These are phyloP conservation scores for Hypoxylon rubiginosum DNA, from an alignment of 2,329 filamentous ascomycete genomes.

Conservation along the genomic window DNA sequence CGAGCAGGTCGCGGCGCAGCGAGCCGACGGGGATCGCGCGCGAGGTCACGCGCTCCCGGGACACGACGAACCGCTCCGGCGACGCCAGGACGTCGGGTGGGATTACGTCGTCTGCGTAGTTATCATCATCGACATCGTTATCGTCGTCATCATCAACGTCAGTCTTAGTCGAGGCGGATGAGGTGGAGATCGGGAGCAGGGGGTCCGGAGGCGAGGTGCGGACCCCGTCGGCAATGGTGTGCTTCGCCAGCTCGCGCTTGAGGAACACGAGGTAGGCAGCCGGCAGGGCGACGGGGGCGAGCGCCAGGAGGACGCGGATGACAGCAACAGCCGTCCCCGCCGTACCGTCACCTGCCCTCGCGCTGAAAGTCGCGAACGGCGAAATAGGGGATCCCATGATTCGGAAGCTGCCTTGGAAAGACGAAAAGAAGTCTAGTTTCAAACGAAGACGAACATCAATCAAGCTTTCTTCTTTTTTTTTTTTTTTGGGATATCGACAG, in stretches of 20 bases:
- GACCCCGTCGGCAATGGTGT: conserved; percentile 23
- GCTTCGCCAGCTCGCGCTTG: conserved; percentile 24
- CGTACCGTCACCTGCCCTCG: neutral
- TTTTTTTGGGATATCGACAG: neutral
- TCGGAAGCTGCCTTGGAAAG: neutral
- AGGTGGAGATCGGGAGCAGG: neutral
- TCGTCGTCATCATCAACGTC: neutral
- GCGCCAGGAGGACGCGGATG: conserved; percentile 26
- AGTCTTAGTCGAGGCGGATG: neutral
- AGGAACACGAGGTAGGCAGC: conserved; percentile 33
- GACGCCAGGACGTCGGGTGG: conserved; percentile 23
- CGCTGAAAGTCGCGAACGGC: neutral
- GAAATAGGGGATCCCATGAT: conserved; percentile 2
- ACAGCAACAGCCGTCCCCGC: neutral
- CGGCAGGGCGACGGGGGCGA: conserved; percentile 37
- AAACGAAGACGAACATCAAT: neutral
- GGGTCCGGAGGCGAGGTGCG: conserved; percentile 31
- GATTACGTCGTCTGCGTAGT: conserved; percentile 6
- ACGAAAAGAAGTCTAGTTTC: neutral
- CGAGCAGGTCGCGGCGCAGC: conserved; percentile 18
- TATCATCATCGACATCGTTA: neutral
- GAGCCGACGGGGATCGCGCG: conserved; percentile 19
- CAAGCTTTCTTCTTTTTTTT: too few species aligned
- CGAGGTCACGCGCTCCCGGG: conserved; percentile 43
- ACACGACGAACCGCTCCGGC: conserved; percentile 31